Conservation (phyloP, 345 rosid species). For the Rhizophora apiculata region DNA sequence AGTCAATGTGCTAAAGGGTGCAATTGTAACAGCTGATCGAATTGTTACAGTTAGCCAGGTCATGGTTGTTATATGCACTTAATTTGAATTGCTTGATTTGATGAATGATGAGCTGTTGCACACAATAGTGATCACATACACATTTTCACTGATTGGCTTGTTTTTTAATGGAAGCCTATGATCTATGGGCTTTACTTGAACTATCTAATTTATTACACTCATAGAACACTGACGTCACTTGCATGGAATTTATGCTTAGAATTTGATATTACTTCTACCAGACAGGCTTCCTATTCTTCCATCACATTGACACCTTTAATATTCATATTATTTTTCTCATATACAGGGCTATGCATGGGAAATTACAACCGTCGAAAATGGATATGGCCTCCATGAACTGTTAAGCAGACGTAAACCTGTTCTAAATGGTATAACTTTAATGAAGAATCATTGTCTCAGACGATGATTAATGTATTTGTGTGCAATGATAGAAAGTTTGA, state of each 20-base stretch:
- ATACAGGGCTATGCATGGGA: slow-evolving; percentile 96
- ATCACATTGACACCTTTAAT: background rate
- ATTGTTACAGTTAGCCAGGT: slow-evolving; percentile 96
- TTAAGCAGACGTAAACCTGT: slow-evolving; percentile 68
- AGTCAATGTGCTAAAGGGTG: slow-evolving; percentile 93
- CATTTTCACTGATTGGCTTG: slow-evolving; percentile 4
- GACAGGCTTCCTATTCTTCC: background rate
- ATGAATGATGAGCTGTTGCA: background rate
- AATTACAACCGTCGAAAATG: slow-evolving; percentile 91
- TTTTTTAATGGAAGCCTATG: slow-evolving; percentile 2
- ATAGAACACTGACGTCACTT: background rate
- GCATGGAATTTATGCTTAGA: background rate
- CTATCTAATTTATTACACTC: background rate
- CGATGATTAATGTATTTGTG: background rate
- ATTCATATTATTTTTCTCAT: slow-evolving; percentile 1
- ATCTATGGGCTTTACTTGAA: slow-evolving; percentile 3
- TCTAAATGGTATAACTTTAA: slow-evolving; percentile 53
- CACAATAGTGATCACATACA: background rate
- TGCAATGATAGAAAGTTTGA: background rate
- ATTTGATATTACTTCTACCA: background rate
- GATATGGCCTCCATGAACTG: slow-evolving; percentile 81
- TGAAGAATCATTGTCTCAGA: background rate
- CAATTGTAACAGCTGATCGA: slow-evolving; percentile 86
- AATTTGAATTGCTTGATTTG: slow-evolving; percentile 2
- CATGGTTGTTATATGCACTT: slow-evolving; percentile 11